Evolutionary conservation across 75 land plant genomes (phyloP).

Genomic region (Adiantum capillusveneris): DNA sequence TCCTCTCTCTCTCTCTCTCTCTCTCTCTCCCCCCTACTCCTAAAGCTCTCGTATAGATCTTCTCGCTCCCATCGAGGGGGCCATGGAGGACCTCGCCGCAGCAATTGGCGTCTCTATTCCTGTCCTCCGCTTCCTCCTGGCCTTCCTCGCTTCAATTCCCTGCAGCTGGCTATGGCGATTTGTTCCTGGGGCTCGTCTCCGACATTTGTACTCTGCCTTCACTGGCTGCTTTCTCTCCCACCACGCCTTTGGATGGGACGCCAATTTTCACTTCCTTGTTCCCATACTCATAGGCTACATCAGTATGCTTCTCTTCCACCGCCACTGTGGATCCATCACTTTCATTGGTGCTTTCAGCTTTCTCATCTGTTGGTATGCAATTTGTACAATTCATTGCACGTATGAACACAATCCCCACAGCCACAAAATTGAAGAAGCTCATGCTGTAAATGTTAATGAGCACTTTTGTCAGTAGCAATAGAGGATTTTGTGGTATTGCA

Average conservation of each 20-base stretch:
- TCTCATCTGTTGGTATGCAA: slow-evolving; percentile 70
- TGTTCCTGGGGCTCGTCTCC: slow-evolving; percentile 34
- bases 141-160: slow-evolving; percentile 76
- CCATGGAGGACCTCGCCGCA: slow-evolving; percentile 56
- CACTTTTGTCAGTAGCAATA: neutral
- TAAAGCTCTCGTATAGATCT: no score
- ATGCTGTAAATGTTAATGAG: neutral
- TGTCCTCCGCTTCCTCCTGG: slow-evolving; percentile 75
- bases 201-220: slow-evolving; percentile 64
- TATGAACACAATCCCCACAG: neutral
- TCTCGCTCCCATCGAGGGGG: neutral
- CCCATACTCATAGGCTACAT: slow-evolving; percentile 65
- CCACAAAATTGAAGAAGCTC: neutral
- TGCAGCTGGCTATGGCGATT: slow-evolving; percentile 51
- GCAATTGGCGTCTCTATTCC: slow-evolving; percentile 79
- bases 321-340: slow-evolving; percentile 58
- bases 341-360: slow-evolving; percentile 71
- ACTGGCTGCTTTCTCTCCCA: slow-evolving; percentile 74
- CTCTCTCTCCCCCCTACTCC: no score
- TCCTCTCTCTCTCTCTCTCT: no score
- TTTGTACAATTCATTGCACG: no score
- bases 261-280: slow-evolving; percentile 69
- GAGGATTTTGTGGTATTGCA: no score
- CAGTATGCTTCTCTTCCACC: slow-evolving; percentile 59
- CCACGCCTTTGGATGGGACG: slow-evolving; percentile 66